Evolutionary conservation across 345 rosid species (phyloP).

Genomic region (Rhodamnia argentea): DNA sequence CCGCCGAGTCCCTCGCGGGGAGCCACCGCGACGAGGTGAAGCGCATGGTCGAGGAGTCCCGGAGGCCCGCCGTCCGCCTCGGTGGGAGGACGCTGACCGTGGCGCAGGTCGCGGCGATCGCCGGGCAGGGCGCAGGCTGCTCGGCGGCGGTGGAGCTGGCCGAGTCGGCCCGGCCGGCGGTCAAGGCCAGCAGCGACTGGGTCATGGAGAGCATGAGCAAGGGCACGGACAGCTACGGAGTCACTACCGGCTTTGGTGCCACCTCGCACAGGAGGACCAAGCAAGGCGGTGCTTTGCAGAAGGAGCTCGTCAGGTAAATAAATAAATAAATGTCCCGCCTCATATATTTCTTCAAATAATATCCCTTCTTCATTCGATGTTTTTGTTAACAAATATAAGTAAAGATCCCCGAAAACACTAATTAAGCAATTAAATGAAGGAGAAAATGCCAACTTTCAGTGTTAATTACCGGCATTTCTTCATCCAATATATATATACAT

Average conservation of each 20-base stretch:
- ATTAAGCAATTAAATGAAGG: background rate
- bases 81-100: slow-evolving; percentile 73
- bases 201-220: slow-evolving; percentile 71
- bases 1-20: slow-evolving; percentile 65
- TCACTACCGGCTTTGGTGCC: slow-evolving; percentile 71
- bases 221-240: slow-evolving; percentile 63
- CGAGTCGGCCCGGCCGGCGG: slow-evolving; percentile 43
- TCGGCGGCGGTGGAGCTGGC: slow-evolving; percentile 31
- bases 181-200: slow-evolving; percentile 79
- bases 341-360: background rate
- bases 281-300: slow-evolving; percentile 60
- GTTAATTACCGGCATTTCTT: background rate
- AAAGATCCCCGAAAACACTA: background rate
- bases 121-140: slow-evolving; percentile 9
- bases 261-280: slow-evolving; percentile 71
- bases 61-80: slow-evolving; percentile 45
- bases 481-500: background rate
- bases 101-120: slow-evolving; percentile 62
- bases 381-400: background rate
- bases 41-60: slow-evolving; percentile 57
- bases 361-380: background rate
- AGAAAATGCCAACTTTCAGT: background rate
- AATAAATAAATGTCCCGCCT: background rate
- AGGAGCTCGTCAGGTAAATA: slow-evolving; percentile 56
- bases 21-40: slow-evolving; percentile 84